A percentile compares a stretch with the other conserved stretches of the same genome.
These are phyloP conservation scores for Geum urbanum DNA, from an alignment of 306 rosid species.

Conservation along the genomic window DNA sequence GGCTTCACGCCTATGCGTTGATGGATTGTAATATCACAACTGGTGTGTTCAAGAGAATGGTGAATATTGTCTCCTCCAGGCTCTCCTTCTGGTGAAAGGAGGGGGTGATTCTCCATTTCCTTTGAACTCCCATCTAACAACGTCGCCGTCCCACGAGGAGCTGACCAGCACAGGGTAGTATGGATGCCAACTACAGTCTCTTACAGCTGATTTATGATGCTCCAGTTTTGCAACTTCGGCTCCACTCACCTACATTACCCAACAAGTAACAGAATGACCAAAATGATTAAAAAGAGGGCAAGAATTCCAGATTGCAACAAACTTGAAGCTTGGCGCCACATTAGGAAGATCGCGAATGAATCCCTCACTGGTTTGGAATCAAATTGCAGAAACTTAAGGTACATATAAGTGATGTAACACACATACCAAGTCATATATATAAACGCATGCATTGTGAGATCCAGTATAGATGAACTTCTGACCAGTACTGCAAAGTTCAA, in stretches of 20 bases:
- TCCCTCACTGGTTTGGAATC: conserved; percentile 3
- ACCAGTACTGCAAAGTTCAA: conserved; percentile 74
- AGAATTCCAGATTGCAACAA: conserved; percentile 3
- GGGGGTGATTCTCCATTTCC: conserved; percentile 41
- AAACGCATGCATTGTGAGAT: conserved; percentile 64
- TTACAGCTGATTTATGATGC: conserved; percentile 83
- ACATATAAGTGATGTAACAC: not conserved
- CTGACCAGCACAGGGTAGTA: conserved; percentile 68
- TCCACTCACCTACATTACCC: conserved; percentile 59
- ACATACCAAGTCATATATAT: conserved; percentile 86
- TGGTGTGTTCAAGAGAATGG: conserved; percentile 20
- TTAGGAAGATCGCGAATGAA: not conserved
- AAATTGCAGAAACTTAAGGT: not conserved
- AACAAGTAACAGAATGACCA: conserved; percentile 6
- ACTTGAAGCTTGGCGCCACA: conserved; percentile 15
- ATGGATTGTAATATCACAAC: not conserved
- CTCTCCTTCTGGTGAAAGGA: conserved; percentile 32
- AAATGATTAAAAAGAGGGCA: not conserved
- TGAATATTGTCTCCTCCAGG: conserved; percentile 32
- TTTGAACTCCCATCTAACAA: conserved; percentile 76
- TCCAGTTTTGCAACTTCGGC: conserved; percentile 75
- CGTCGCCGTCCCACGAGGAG: conserved; percentile 92
- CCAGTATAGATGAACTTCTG: conserved; percentile 94
- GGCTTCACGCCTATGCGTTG: not conserved
- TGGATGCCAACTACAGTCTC: conserved; percentile 99